phyloP scores from a whole-genome alignment of 768 basidiomycete genomes.

The Chlorophyllum brunneum region DNA sequence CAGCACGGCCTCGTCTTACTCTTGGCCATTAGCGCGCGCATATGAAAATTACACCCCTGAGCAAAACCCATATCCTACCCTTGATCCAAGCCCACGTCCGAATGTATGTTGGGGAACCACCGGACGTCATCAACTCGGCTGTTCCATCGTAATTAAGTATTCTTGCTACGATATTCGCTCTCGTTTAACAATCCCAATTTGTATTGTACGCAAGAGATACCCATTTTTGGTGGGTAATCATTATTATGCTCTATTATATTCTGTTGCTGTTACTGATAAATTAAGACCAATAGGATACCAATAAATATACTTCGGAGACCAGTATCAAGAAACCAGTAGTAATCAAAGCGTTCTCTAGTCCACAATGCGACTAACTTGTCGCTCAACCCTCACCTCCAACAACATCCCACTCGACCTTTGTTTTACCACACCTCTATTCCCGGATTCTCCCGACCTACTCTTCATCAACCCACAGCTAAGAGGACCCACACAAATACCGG shows the following conservation, averaged over 20 bases:
- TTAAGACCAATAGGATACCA: too few species aligned
- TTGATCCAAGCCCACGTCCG: slow-evolving; percentile 39
- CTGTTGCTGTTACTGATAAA: neutral
- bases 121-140: neutral
- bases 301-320: neutral
- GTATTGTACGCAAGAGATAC: neutral
- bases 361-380: neutral
- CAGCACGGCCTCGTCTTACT: neutral
- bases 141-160: neutral
- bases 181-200: neutral
- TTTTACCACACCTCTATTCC: neutral
- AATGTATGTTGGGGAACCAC: slow-evolving; percentile 35
- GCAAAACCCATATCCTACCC: slow-evolving; percentile 30
- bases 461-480: neutral
- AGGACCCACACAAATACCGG: neutral
- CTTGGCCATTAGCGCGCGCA: slow-evolving; percentile 32
- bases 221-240: neutral
- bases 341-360: neutral
- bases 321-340: neutral
- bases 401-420: neutral
- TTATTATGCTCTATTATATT: neutral
- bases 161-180: too few species aligned
- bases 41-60: slow-evolving; percentile 35
- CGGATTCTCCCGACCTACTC: neutral
- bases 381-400: slow-evolving; percentile 2